Evolutionary conservation across 1,139 yeast genomes (phyloP).

Genomic region (Suhomyces taliae): DNA sequence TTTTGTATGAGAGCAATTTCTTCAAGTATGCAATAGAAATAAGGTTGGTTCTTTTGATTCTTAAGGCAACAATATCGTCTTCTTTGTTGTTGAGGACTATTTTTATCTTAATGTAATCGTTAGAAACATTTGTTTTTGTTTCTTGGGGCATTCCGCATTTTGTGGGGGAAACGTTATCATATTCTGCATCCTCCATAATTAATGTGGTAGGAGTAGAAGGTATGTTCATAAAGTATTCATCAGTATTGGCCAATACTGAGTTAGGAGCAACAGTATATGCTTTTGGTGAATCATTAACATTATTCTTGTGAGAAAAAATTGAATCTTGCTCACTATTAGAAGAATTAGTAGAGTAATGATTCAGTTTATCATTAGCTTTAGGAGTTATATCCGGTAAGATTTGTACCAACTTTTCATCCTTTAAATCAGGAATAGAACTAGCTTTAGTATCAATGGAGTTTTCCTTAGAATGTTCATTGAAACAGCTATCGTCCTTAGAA

Average conservation of each 20-base stretch:
- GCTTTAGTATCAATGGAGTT: slow-evolving; percentile 11
- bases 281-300: slow-evolving; percentile 1
- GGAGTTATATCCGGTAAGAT: not conserved
- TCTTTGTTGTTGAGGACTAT: slow-evolving; percentile 31
- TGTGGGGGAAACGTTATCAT: slow-evolving; percentile 8
- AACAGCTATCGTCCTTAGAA: slow-evolving; percentile 4
- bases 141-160: not conserved
- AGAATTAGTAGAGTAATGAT: slow-evolving; percentile 10
- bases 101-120: slow-evolving; percentile 32
- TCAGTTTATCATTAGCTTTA: slow-evolving; percentile 2
- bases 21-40: slow-evolving; percentile 33
- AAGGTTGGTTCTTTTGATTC: slow-evolving; percentile 27
- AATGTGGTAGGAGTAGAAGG: slow-evolving; percentile 26
- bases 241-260: not conserved
- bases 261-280: slow-evolving; percentile 6
- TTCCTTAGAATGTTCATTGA: slow-evolving; percentile 2
- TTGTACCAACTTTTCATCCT: not conserved
- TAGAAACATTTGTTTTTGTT: not conserved
- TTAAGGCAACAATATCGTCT: slow-evolving; percentile 34
- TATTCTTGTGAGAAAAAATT: slow-evolving; percentile 12
- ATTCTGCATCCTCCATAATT: slow-evolving; percentile 16
- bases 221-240: slow-evolving; percentile 6
- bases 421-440: slow-evolving; percentile 4
- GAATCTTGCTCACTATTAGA: slow-evolving; percentile 19
- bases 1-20: slow-evolving; percentile 31